Evolutionary conservation across 129 eudicot genomes (phyloP).

Genomic region (Lactuca saligna): DNA sequence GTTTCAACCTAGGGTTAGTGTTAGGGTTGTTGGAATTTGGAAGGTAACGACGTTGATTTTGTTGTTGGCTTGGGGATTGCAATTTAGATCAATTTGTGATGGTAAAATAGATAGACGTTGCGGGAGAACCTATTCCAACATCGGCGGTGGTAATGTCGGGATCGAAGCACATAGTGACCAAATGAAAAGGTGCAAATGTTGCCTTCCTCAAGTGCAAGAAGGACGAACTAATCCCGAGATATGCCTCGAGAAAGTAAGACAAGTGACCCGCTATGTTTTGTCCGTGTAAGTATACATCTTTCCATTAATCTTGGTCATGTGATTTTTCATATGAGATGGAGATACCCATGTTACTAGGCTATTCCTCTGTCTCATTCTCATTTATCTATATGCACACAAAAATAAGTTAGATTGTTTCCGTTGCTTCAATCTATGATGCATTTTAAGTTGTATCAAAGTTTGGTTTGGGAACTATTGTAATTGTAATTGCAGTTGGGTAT

Average conservation of each 20-base stretch:
- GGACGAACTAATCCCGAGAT: conserved; percentile 77
- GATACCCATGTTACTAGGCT: not conserved
- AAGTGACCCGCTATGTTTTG: conserved; percentile 84
- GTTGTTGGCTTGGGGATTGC: too few species aligned
- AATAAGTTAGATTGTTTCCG: not conserved
- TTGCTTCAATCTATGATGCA: conserved; percentile 13
- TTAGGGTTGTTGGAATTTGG: conserved; percentile 2
- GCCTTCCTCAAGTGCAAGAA: too few species aligned
- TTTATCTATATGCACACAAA: not conserved
- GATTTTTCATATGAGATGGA: not conserved
- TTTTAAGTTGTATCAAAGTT: too few species aligned
- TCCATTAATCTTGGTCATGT: not conserved
- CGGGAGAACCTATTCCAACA: too few species aligned
- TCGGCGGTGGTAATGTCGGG: too few species aligned
- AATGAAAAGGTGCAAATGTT: too few species aligned
- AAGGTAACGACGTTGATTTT: conserved; percentile 1
- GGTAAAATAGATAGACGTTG: too few species aligned
- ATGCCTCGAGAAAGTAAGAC: conserved; percentile 73
- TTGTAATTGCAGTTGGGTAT: not conserved
- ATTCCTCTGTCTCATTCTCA: not conserved
- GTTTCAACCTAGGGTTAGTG: too few species aligned
- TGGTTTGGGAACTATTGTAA: too few species aligned
- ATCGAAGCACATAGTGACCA: too few species aligned
- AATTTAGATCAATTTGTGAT: too few species aligned
- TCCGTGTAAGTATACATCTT: conserved; percentile 49